A percentile compares a stretch with the other conserved stretches of the same genome.
These are phyloP conservation scores for Sugiyamaella americana DNA, from an alignment of 805 yeast genomes.

Conservation along the genomic window DNA sequence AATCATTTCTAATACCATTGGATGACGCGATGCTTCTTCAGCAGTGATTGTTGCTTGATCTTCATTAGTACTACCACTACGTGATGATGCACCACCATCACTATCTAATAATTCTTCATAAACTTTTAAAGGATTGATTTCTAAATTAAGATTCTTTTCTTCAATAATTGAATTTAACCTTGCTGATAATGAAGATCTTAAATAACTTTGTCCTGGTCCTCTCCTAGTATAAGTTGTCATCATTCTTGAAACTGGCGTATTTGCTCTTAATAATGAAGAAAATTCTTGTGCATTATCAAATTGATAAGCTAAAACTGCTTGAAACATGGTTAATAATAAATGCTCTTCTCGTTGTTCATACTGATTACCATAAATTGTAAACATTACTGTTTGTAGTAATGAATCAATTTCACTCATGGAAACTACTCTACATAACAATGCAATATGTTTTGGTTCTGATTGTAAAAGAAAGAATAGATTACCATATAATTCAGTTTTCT, in stretches of 20 bases:
- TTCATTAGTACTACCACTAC: constrained; percentile 1
- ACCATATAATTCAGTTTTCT: constrained; percentile 30
- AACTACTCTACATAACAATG: constrained; percentile 29
- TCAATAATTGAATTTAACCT: constrained; percentile 27
- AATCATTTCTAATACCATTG: constrained; percentile 27
- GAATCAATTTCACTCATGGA: constrained; percentile 35
- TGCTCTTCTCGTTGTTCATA: constrained; percentile 38
- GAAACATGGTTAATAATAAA: constrained; percentile 34
- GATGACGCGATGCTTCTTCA: constrained; percentile 29
- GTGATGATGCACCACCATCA: neutral
- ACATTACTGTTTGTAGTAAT: constrained; percentile 36
- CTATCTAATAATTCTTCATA: constrained; percentile 26
- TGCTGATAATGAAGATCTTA: constrained; percentile 28
- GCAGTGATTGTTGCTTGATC: constrained; percentile 22
- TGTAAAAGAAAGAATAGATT: constrained; percentile 34
- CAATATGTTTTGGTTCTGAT: constrained; percentile 34
- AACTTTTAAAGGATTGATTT: constrained; percentile 32
- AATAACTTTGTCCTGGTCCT: constrained; percentile 36
- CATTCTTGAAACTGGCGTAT: constrained; percentile 37
- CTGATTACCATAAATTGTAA: constrained; percentile 38
- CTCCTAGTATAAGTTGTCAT: constrained; percentile 37
- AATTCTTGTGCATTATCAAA: constrained; percentile 33
- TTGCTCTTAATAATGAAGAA: constrained; percentile 33
- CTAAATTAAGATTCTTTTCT: constrained; percentile 25
- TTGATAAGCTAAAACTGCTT: constrained; percentile 33